These are phyloP conservation scores for Leishmania gerbilli DNA, from an alignment of 208 protist genomes.

Conservation along the genomic window DNA sequence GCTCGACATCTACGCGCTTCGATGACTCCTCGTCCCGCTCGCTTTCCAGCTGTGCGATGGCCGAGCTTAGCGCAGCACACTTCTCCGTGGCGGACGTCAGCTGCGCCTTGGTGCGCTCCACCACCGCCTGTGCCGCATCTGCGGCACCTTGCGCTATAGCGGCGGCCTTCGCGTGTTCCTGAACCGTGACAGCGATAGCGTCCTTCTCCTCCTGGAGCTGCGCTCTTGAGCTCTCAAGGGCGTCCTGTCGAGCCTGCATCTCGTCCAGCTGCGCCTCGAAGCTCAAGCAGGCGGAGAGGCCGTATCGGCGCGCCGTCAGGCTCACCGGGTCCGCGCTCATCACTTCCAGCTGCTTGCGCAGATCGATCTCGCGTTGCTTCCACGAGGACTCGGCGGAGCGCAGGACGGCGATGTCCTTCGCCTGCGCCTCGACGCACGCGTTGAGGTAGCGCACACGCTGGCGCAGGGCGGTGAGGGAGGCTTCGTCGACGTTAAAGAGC, in stretches of 20 bases:
- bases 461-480: conserved; percentile 18
- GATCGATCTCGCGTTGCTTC: conserved; percentile 57
- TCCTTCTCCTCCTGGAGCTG: conserved; percentile 13
- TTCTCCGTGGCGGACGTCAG: background rate
- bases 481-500: conserved; percentile 21
- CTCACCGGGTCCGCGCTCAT: conserved; percentile 77
- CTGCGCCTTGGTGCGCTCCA: conserved; percentile 8
- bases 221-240: conserved; percentile 3
- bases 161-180: background rate
- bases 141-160: conserved; percentile 3
- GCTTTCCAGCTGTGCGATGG: conserved; percentile 1
- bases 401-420: conserved; percentile 43
- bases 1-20: conserved; percentile 6
- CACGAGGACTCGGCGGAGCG: conserved; percentile 44
- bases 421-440: conserved; percentile 39
- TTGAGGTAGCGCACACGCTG: conserved; percentile 34
- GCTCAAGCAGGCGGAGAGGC: conserved; percentile 48
- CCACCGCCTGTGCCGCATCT: conserved; percentile 6
- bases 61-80: conserved; percentile 2
- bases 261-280: conserved; percentile 61
- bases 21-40: conserved; percentile 1
- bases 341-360: conserved; percentile 59
- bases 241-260: conserved; percentile 23
- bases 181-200: conserved; percentile 9
- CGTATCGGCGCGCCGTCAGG: conserved; percentile 62